phyloP scores from a whole-genome alignment of 176 grass and related monocot genomes.

The Avena sativa region DNA sequence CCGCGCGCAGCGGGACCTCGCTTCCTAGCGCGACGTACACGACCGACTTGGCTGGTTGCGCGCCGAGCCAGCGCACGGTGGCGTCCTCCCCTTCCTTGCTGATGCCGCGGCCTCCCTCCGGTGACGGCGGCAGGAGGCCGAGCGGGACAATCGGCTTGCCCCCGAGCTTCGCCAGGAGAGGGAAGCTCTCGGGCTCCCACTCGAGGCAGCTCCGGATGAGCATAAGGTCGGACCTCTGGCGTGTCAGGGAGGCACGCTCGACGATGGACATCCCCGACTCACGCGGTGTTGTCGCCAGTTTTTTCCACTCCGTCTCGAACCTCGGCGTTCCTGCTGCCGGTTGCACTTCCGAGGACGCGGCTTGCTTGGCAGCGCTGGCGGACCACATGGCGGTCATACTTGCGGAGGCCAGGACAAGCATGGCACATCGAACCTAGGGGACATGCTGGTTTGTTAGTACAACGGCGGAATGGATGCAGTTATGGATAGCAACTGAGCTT shows the following conservation, averaged over 20 bases:
- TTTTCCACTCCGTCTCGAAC: conserved; percentile 25
- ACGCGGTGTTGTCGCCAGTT: background rate
- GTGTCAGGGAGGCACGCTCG: background rate
- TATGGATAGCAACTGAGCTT: background rate
- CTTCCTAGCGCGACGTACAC: conserved; percentile 60
- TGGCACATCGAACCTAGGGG: background rate
- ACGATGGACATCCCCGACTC: background rate
- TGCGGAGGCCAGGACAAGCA: background rate
- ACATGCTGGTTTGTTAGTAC: background rate
- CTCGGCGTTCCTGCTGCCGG: background rate
- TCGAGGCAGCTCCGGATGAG: conserved; percentile 43
- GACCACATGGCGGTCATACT: background rate
- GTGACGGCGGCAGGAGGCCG: conserved; percentile 46
- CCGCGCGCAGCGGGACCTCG: conserved; percentile 35
- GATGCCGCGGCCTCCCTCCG: conserved; percentile 3
- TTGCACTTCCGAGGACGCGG: background rate
- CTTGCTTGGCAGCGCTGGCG: background rate
- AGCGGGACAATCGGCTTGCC: conserved; percentile 38
- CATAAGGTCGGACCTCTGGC: conserved; percentile 30
- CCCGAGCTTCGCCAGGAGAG: background rate
- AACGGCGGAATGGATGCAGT: background rate
- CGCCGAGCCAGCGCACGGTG: conserved; percentile 48
- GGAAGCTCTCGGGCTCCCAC: conserved; percentile 33
- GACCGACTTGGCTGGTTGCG: conserved; percentile 39
- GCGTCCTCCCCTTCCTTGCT: background rate